Base-by-base conservation (phyloP, 805 yeast species). In the Starmerella sirachaensis region DNA sequence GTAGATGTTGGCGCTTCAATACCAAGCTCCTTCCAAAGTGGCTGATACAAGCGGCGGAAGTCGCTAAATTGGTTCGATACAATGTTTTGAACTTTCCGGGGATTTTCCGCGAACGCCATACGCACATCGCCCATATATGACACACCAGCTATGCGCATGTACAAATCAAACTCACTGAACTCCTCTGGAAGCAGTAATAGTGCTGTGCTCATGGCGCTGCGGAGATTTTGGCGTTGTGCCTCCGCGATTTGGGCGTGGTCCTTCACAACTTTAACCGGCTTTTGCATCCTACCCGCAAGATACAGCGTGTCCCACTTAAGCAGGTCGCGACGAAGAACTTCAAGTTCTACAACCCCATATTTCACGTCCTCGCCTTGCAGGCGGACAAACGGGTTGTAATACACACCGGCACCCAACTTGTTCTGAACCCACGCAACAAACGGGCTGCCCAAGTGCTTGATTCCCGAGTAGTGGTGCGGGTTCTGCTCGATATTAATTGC, bases 61-160 rank as follows among this genome's bases (percentile, higher is more conserved):
- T 72, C 68, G 14, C 62, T 59, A 45, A 72, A 69, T 58, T 91
- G 95, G 56, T 79, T 79, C 9, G 60, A 56, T 3, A 91, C 97
- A 44, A 91, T 91, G 55, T 91, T 91, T 33, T 66, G 63, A 28
- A 86, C 81, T 58, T 91, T 91, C 50, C 76, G 68, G 5, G 96
- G 95, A 56, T 91, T 82, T 57, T 91, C 98, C 2, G 95, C 97
- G 20, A 86, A 63, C 29, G 68, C 64, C 70, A 84, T 77, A 49
- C 98, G 71, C 20, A 85, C 78, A 56, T 91, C 98, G 14, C 98
- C 98, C 57, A 75, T 61, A 54, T 91, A 91, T 16, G 94, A 82
- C 13, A 91, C 59, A 11, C 74, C 71, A 0, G 96, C 78, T 31
- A 91, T 78, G 46, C 74, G 76, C 52, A 71, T 73, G 61, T 77